phyloP scores from a whole-genome alignment of 1,139 yeast species.

The Zygotorulaspora mrakii region DNA sequence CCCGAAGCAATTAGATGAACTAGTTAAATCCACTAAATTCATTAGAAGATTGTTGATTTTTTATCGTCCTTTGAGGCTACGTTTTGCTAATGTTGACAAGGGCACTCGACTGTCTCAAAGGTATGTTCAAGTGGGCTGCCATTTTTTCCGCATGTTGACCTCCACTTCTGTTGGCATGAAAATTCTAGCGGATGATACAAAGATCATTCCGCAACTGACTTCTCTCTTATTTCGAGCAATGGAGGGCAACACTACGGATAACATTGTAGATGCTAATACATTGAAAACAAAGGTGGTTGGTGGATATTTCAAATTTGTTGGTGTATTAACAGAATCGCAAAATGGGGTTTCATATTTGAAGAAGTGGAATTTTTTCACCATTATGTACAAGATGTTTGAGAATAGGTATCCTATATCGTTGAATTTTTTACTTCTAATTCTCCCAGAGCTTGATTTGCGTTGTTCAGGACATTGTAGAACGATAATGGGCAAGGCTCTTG shows the following conservation, averaged over 20 bases:
- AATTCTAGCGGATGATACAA: conserved; percentile 61
- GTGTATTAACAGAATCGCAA: conserved; percentile 57
- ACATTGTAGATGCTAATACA: conserved; percentile 61
- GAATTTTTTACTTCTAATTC: conserved; percentile 53
- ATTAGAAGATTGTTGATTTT: conserved; percentile 80
- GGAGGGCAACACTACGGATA: conserved; percentile 56
- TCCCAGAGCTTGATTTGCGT: conserved; percentile 59
- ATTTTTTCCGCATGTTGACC: conserved; percentile 63
- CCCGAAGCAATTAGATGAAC: conserved; percentile 72
- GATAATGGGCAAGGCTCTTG: conserved; percentile 61
- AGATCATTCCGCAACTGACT: conserved; percentile 78
- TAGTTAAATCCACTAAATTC: conserved; percentile 75
- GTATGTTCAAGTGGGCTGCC: conserved; percentile 70
- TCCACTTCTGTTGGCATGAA: conserved; percentile 61
- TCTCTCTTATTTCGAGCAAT: conserved; percentile 74
- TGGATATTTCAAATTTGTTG: conserved; percentile 78
- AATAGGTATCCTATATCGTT: conserved; percentile 50
- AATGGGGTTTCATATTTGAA: conserved; percentile 67
- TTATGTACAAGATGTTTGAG: conserved; percentile 69
- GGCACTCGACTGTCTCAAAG: conserved; percentile 47
- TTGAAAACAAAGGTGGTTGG: conserved; percentile 61
- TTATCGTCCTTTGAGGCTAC: conserved; percentile 83
- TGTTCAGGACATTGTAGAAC: conserved; percentile 66
- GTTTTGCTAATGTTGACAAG: conserved; percentile 64
- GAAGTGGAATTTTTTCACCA: conserved; percentile 81